Conservation (phyloP, 352 stramenopile genomes). For the Pythium myriotylum region DNA sequence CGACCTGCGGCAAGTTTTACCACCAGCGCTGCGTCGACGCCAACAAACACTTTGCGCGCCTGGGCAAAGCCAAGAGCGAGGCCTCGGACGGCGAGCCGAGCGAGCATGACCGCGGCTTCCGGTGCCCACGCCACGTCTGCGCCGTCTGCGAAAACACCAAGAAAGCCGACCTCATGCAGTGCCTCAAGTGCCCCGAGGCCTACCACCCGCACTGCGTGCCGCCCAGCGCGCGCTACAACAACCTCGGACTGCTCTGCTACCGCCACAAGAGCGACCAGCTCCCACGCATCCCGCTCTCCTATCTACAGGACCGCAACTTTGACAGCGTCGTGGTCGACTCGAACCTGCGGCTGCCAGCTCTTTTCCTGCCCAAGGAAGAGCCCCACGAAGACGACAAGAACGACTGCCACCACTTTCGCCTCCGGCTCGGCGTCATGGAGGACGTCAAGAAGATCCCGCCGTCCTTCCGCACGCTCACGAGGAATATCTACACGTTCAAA, state of each 20-base stretch:
- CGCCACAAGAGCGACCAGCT: constrained; percentile 82
- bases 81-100: constrained; percentile 49
- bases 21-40: constrained; percentile 77
- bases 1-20: constrained; percentile 83
- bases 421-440: constrained; percentile 68
- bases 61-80: constrained; percentile 35
- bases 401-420: constrained; percentile 82
- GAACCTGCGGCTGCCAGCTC: constrained; percentile 69
- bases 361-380: constrained; percentile 78
- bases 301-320: constrained; percentile 59
- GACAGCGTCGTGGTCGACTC: constrained; percentile 80
- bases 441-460: constrained; percentile 75
- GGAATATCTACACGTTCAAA: constrained; percentile 90
- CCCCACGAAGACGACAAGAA: constrained; percentile 46
- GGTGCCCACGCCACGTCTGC: constrained; percentile 89
- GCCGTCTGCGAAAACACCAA: constrained; percentile 80
- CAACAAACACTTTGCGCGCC: constrained; percentile 60
- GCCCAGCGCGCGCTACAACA: constrained; percentile 91
- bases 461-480: constrained; percentile 71
- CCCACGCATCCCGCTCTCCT: constrained; percentile 74
- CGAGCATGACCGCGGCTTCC: constrained; percentile 71
- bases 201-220: constrained; percentile 94
- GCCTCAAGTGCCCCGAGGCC: constrained; percentile 90
- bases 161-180: constrained; percentile 87
- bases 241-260: constrained; percentile 90